Base-by-base conservation (phyloP, 257 asterid species). In the Ligustrum vulgare region DNA sequence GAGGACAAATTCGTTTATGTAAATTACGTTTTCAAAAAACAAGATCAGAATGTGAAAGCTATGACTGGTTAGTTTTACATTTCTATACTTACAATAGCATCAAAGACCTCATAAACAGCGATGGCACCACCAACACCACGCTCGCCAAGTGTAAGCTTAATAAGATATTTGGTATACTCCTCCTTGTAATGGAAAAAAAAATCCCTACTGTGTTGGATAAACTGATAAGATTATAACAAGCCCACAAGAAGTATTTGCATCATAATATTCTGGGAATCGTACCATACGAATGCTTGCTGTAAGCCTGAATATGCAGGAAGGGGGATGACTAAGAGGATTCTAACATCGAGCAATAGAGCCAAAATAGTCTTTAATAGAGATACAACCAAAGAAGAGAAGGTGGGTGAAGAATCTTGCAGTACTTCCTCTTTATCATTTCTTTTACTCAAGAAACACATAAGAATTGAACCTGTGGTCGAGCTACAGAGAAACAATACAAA, bases 281-380 rank as follows among this genome's bases (percentile, higher is more conserved):
- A 94, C 98, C 98, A 94, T 70, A 94, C 96, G 81, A 95, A 94
- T 47, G 99, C 97, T 83, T 86, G 90, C 75, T 95, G 99, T 73
- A 95, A 85, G 85, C 99, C 99, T 8, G 99, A 93, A 78, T 93
- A 95, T 22, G 94, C 97, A 39, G 91, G 73, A 62, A 95, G 93
- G 63, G 99, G 99, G 84, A 95, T 90, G 82, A 91, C 65, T 84
- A 95, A 87, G 74, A 91, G 87, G 82, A 93, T 85, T 73, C 97
- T 86, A 66, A 69, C 65, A 82, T 93, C 96, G 10, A 84, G 86
- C 28, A 95, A 82, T 76, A 95, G 82, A 51, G 83, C 83, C 77
- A 87, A 36, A n/a, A 84, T 80, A 54, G 96, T 82, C 81, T 81
- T 90, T 71, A 82, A 72, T 76, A 87, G 81, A 65, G 96, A 87